Evolutionary conservation across 441 rosid species (phyloP), one percentile per base, ranked within the genome.

Genomic region (Jatropha podagrica): DNA sequence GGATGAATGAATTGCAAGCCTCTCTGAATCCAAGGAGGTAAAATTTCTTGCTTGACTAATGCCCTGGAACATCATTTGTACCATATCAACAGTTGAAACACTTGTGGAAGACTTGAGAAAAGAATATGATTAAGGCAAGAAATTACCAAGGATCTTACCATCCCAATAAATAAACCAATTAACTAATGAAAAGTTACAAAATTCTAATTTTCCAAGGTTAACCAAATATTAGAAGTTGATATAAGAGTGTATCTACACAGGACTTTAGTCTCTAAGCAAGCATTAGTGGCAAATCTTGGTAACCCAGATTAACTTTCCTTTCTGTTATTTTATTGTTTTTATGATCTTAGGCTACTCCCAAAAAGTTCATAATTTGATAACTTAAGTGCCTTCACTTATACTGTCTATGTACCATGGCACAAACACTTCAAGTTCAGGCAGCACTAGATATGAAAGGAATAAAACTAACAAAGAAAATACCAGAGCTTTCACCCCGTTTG

Each of bases 1-100:
- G 17, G 89, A 86, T 18, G 96, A 91, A 82, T 87, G 93, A 84
- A 86, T 70, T 10, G 85, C 83, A 66, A 89, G 93, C 79, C 86
- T 86, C 63, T 88, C 96, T 4, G 89, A 68, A 74, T 89, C 91
- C 83, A 79, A 77, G 67, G 82, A 54, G 44, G 78, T 74, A 77
- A 79, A 75, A 73, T 77, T 89, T 78, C 88, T 84, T 8, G 64
- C 69, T 76, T 83, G 88, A 37, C 87, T 83, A 65, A 79, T 82
- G 56, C 85, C 92, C 96, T 91, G 83, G 75, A 81, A 74, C n/a
- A 71, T 49, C 76, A 75, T 68, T 56, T 10, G 68, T 52, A 68
- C 52, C 77, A 52, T 13, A 77, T 26, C 66, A 65, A 71, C 74
- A 55, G 66, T 11, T 66, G 65, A 37, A 72, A 54, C 9, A 64